Base-by-base conservation (phyloP, 345 rosid genomes). In the Cardiospermum halicacabum region DNA sequence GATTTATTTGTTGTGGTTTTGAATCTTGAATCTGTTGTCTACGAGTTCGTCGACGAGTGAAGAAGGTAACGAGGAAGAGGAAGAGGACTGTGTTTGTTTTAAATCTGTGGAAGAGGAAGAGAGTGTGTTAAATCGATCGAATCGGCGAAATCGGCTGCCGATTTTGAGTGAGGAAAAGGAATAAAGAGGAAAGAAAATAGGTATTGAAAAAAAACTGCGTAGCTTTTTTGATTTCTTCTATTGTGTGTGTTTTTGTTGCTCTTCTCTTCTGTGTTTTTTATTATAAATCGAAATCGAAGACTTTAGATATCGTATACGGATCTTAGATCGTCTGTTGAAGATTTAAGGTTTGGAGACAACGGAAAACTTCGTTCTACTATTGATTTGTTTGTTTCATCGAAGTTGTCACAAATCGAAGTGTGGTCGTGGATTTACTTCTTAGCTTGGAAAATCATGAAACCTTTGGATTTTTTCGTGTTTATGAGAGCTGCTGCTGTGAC, bases 211-310 rank as follows among this genome's bases (percentile, higher is more conserved):
- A n/a, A n/a, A 78, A 78, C 42, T 53, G 77, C 27, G 51, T 65
- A 65, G 51, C 74, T 69, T 63, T 69, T 69, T 77, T 70, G 71
- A 78, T 82, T 70, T 64, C 68, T 74, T 19, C 60, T n/a, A n/a
- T n/a, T n/a, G n/a, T n/a, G n/a, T 60, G 75, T 72, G 68, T 75
- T 27, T 66, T 66, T 80, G 67, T 72, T 77, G 71, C 67, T 72
- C 67, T 60, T 19, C 62, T 49, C 68, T 25, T 54, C 56, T 47
- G 22, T 47, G 7, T 47, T 47, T 47, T 47, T 47, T 47, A 9
- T 7, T 47, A 7, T 6, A n/a, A 39, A 72, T 51, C 49, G 53
- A 39, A n/a, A 47, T 1, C 31, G 59, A 25, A 54, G 60, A n/a
- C 27, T 19, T 40, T 7, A 40, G 31, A 39, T n/a, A 53, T 16